Conservation (phyloP, 2,329 filamentous ascomycete species). For the Whalleya microplaca region DNA sequence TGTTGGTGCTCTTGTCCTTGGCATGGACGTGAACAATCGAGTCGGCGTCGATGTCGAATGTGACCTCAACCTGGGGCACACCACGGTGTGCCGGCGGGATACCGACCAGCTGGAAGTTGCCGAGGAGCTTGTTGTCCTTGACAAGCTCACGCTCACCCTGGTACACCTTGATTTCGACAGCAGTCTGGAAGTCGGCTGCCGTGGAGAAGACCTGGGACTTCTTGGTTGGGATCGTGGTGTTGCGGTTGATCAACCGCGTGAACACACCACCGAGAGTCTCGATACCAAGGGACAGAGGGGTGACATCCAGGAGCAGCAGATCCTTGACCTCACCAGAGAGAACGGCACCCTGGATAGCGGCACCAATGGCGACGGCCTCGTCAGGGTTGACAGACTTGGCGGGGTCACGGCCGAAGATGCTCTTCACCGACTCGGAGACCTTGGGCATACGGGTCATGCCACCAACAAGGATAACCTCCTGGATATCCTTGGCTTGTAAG, state of each 20-base stretch:
- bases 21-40: constrained; percentile 97
- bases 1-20: constrained; percentile 99
- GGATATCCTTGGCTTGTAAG: constrained; percentile 89
- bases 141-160: constrained; percentile 99
- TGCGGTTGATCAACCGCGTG: constrained; percentile 97
- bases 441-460: constrained; percentile 99
- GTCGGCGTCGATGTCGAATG: constrained; percentile 98
- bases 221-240: constrained; percentile 99
- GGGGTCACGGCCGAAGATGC: constrained; percentile 93
- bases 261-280: constrained; percentile 98
- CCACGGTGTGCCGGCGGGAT: constrained; percentile 95
- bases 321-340: constrained; percentile 97
- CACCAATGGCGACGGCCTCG: constrained; percentile 96
- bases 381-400: constrained; percentile 99
- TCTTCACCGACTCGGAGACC: constrained; percentile 94
- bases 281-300: constrained; percentile 94
- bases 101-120: constrained; percentile 98
- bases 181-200: constrained; percentile 96
- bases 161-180: constrained; percentile 99
- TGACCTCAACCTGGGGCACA: constrained; percentile 96
- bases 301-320: constrained; percentile 92
- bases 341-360: constrained; percentile 95
- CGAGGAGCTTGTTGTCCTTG: constrained; percentile 96
- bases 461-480: constrained; percentile 97
- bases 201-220: constrained; percentile 99